Conservation (phyloP, 2,329 filamentous ascomycete genomes). For the Cladophialophora carrionii region DNA sequence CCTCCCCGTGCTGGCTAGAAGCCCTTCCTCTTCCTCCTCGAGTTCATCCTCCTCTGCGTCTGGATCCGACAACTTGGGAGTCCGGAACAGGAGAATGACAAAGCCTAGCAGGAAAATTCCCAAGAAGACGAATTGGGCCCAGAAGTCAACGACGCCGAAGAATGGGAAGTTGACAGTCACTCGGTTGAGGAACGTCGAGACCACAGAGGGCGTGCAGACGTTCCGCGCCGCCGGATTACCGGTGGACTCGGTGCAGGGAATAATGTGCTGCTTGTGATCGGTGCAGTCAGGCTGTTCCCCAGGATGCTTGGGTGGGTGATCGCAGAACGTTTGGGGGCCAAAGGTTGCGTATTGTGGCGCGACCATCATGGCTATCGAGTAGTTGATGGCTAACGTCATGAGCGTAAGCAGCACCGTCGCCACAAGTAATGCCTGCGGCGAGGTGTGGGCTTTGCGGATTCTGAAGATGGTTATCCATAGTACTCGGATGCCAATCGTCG, state of each 20-base stretch:
- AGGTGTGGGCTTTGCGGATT: slow-evolving; percentile 84
- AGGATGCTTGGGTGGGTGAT: slow-evolving; percentile 65
- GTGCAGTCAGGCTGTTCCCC: slow-evolving; percentile 76
- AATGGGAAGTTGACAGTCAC: slow-evolving; percentile 93
- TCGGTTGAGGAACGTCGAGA: slow-evolving; percentile 90
- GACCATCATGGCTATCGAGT: slow-evolving; percentile 88
- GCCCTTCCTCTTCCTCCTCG: slow-evolving; percentile 90
- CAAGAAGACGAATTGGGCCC: slow-evolving; percentile 92
- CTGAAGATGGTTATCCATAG: slow-evolving; percentile 93
- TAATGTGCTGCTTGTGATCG: slow-evolving; percentile 70
- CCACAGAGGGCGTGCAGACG: slow-evolving; percentile 88
- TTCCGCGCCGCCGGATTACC: slow-evolving; percentile 70
- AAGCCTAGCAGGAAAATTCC: slow-evolving; percentile 82
- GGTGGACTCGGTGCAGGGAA: slow-evolving; percentile 77
- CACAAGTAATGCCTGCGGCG: slow-evolving; percentile 87
- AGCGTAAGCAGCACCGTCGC: slow-evolving; percentile 88
- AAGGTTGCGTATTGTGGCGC: slow-evolving; percentile 94
- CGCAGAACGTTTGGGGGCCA: slow-evolving; percentile 92
- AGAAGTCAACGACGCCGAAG: slow-evolving; percentile 90
- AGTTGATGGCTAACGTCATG: slow-evolving; percentile 89
- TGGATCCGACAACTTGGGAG: slow-evolving; percentile 74
- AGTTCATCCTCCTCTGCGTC: slow-evolving; percentile 80
- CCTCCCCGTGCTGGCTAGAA: slow-evolving; percentile 80
- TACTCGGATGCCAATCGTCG: slow-evolving; percentile 88
- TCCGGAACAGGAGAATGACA: slow-evolving; percentile 74